Base-by-base conservation (phyloP, 139 green algal species). In the Chlorella sp. region DNA sequence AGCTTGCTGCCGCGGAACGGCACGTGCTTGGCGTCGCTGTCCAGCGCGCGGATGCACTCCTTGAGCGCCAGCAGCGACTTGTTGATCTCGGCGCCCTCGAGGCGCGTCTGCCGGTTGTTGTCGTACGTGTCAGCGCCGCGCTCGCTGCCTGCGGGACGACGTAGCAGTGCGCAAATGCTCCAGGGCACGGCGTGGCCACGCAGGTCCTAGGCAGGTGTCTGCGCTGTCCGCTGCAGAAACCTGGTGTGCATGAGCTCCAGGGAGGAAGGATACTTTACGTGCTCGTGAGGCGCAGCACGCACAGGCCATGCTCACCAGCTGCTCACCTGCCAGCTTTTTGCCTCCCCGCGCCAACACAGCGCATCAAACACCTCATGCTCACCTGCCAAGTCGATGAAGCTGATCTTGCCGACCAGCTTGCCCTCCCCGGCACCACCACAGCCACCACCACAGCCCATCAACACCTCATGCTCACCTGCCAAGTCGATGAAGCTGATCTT, bases 401-500 rank as follows among this genome's bases (percentile, higher is more conserved):
- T 93, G 55, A 99, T 89, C 83, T 97, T 98, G 51, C 94, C 94
- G 2, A 96, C 80, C 50, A 85, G 65, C 69, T 75, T 75, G 50
- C 29, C 50, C 2, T 75, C 61, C 36, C 49, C 49, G n/a, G n/a
- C n/a, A 55, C 30, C 65, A n/a, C n/a, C n/a, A n/a, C n/a, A n/a
- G n/a, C n/a, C n/a, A n/a, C n/a, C n/a, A n/a, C n/a, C n/a, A n/a
- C n/a, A n/a, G n/a, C n/a, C n/a, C n/a, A n/a, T n/a, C n/a, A n/a
- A n/a, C n/a, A n/a, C n/a, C n/a, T n/a, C n/a, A n/a, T n/a, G 20
- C 66, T 22, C 66, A 72, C 67, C 67, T 35, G 95, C 95, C 67
- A 99, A 81, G 82, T 99, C 95, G 72, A 99, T 98, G 87, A 99
- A 99, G 31, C 85, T 93, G 55, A 99, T 89, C 83, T 97, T 98